Conservation (phyloP, 1,284 basidiomycete genomes). For the Sanghuangporus sanghuang region DNA sequence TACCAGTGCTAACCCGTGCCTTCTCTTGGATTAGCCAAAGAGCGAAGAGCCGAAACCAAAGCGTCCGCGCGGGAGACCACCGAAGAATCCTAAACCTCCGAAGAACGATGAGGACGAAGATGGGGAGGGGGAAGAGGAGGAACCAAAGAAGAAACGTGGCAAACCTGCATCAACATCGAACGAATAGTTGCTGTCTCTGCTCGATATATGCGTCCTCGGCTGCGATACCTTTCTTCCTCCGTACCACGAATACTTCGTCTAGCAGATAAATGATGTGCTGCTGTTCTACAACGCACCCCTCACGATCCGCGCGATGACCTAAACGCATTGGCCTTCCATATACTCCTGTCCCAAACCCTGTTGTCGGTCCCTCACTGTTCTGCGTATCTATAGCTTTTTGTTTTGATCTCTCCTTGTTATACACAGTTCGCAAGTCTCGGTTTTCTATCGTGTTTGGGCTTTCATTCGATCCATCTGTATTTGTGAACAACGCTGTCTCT, state of each 20-base stretch:
- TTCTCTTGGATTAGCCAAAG: constrained; percentile 50
- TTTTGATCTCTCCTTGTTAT: constrained; percentile 1
- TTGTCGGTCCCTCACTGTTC: constrained; percentile 2
- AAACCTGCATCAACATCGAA: constrained; percentile 18
- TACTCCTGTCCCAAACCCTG: background rate
- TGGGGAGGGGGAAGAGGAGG: constrained; percentile 57
- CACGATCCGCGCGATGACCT: constrained; percentile 9
- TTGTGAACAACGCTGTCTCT: constrained; percentile 13
- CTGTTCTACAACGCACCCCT: constrained; percentile 2
- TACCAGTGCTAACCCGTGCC: background rate
- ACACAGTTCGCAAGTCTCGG: constrained; percentile 7
- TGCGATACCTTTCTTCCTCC: constrained; percentile 11
- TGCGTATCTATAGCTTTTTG: constrained; percentile 11
- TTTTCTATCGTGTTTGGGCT: constrained; percentile 2
- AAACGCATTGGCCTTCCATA: background rate
- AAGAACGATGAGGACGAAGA: constrained; percentile 48
- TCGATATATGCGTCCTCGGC: background rate
- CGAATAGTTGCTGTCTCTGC: constrained; percentile 4
- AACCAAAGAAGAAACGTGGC: constrained; percentile 52
- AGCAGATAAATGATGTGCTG: constrained; percentile 4
- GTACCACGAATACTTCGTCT: constrained; percentile 1
- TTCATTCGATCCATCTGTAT: constrained; percentile 10
- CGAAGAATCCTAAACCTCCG: constrained; percentile 56
- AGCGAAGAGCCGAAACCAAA: constrained; percentile 38
- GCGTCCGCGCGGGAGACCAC: constrained; percentile 66